Conservation (phyloP, 1,284 basidiomycete species). For the Psilocybe mexicana region DNA sequence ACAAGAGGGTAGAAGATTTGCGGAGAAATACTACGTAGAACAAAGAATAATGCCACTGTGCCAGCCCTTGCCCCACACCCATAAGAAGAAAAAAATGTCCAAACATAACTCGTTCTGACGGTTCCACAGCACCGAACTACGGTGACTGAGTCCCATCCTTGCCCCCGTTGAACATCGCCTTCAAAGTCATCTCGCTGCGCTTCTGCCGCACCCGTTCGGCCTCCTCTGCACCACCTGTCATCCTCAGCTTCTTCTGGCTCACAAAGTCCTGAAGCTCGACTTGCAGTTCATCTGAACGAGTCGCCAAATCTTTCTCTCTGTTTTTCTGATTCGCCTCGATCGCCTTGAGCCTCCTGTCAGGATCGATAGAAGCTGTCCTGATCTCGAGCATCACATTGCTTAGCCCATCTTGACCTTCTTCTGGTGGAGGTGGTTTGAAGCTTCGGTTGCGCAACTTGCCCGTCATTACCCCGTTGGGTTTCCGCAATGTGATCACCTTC, state of each 20-base stretch:
- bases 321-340: constrained; percentile 85
- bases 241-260: constrained; percentile 79
- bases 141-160: constrained; percentile 13
- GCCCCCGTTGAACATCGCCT: constrained; percentile 76
- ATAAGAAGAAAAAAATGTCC: neutral
- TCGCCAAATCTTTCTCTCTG: constrained; percentile 73
- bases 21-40: neutral
- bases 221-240: constrained; percentile 95
- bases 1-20: neutral
- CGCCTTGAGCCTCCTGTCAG: constrained; percentile 81
- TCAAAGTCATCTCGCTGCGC: constrained; percentile 80
- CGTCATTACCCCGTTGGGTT: constrained; percentile 38
- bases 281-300: constrained; percentile 76
- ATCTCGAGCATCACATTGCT: constrained; percentile 87
- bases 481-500: constrained; percentile 81
- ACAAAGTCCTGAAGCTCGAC: constrained; percentile 85
- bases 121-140: constrained; percentile 21
- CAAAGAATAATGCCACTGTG: neutral
- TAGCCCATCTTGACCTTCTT: constrained; percentile 60
- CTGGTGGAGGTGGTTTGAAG: constrained; percentile 59
- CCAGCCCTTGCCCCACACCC: neutral
- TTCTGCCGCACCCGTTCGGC: constrained; percentile 82
- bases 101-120: neutral
- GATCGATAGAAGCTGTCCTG: constrained; percentile 78
- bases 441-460: constrained; percentile 37